Evolutionary conservation across 805 yeast genomes (phyloP), one percentile per base, ranked within the genome.

Genomic region (Pichia nanzhaoensis): DNA sequence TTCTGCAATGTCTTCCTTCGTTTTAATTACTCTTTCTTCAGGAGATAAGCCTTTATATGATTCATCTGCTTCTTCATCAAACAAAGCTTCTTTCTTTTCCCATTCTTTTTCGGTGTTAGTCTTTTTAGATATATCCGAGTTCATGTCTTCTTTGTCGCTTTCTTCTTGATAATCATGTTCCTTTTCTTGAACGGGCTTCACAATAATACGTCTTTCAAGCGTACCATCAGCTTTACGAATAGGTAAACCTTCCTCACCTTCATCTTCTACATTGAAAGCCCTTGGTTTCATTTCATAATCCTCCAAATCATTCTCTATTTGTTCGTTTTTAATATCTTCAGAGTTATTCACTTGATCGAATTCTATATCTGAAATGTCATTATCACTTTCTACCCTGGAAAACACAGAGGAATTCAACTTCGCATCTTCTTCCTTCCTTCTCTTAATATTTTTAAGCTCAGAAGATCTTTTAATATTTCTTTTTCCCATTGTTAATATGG

Each of bases 1-100:
- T 17, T 75, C 79, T 0, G 98, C 96, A 35, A 93, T 76, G 45
- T 84, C 86, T 64, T 89, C 97, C 56, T 89, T 85, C 35, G 84
- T 68, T 46, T 76, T 73, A 6, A 72, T 54, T 21, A 86, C 67
- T 45, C 70, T 71, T 59, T 84, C 84, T 46, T 62, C 66, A 1
- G 78, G 77, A 0, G 75, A 55, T 13, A 74, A 56, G 6, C 67
- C 72, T 0, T 76, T 69, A 49, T 78, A 78, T 20, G 61, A 65
- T 8, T 53, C 64, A 17, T 63, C 67, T 16, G 57, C 61, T 19
- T 55, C 60, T 27, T 61, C 64, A 24, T 56, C 56, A 24, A 48
- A 55, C 4, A 31, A 37, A n/a, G 75, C 79, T 0, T 97, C 95
- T 4, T 5, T 30, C 16, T 30, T 30, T 30, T 30, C n/a, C 33